Conservation (phyloP, 768 basidiomycete species). For the Macrocybe gigantea region DNA sequence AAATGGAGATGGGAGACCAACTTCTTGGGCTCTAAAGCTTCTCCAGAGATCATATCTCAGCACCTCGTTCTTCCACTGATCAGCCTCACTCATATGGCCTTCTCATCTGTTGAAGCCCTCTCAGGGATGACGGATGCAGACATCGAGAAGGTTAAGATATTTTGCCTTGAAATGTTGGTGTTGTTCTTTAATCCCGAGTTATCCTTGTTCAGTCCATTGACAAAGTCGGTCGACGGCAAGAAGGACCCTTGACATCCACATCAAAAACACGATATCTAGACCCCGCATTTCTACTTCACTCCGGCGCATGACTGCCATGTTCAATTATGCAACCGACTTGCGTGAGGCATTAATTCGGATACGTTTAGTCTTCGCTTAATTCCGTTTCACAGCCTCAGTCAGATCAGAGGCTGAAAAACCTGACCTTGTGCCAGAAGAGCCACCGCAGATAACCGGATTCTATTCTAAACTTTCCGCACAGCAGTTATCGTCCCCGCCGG, state of each 20-base stretch:
- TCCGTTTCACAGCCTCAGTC: slow-evolving; percentile 41
- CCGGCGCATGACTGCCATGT: slow-evolving; percentile 65
- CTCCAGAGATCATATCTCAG: slow-evolving; percentile 70
- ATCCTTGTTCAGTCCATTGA: slow-evolving; percentile 49
- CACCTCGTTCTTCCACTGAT: slow-evolving; percentile 77
- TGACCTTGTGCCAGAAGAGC: slow-evolving; percentile 22
- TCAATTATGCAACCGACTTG: slow-evolving; percentile 59
- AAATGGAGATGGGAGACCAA: slow-evolving; percentile 80
- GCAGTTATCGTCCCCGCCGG: too few relatives aligned
- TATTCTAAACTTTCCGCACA: background rate
- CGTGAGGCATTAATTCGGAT: slow-evolving; percentile 39
- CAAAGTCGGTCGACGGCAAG: slow-evolving; percentile 66
- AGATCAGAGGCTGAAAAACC: slow-evolving; percentile 38
- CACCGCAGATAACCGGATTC: slow-evolving; percentile 7
- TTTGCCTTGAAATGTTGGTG: background rate
- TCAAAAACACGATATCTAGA: slow-evolving; percentile 65
- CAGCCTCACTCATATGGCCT: slow-evolving; percentile 62
- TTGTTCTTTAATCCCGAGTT: slow-evolving; percentile 5
- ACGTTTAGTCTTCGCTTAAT: slow-evolving; percentile 7
- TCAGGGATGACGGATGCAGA: slow-evolving; percentile 50
- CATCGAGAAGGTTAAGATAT: slow-evolving; percentile 56
- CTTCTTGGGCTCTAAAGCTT: slow-evolving; percentile 53
- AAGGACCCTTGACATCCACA: slow-evolving; percentile 62
- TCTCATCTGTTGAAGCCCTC: slow-evolving; percentile 54
- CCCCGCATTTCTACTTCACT: slow-evolving; percentile 64